These are phyloP conservation scores for Tolypocladium album DNA, from an alignment of 2,329 filamentous ascomycete genomes.

Conservation along the genomic window DNA sequence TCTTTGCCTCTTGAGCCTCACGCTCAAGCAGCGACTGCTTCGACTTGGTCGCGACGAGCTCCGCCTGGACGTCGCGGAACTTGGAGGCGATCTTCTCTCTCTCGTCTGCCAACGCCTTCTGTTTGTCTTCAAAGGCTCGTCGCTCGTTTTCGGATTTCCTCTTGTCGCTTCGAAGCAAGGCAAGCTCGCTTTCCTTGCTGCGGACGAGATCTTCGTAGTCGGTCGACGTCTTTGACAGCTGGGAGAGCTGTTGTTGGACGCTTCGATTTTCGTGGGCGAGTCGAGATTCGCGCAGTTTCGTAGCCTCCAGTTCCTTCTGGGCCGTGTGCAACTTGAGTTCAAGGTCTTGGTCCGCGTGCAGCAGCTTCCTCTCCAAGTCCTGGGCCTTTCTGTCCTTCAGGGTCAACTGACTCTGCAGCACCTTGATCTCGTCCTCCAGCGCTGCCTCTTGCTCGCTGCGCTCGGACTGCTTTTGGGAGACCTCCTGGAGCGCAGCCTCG, in stretches of 20 bases:
- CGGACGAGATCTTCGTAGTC: constrained; percentile 91
- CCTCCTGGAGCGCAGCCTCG: constrained; percentile 58
- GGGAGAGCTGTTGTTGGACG: constrained; percentile 73
- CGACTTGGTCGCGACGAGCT: constrained; percentile 75
- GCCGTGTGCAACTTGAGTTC: constrained; percentile 72
- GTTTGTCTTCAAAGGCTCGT: constrained; percentile 68
- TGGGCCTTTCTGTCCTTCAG: constrained; percentile 84
- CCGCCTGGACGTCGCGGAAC: constrained; percentile 76
- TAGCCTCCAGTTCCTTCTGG: constrained; percentile 67
- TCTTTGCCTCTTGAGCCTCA: constrained; percentile 81
- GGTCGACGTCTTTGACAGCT: constrained; percentile 83
- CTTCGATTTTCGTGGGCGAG: constrained; percentile 71
- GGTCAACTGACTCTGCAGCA: constrained; percentile 81
- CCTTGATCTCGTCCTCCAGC: constrained; percentile 74
- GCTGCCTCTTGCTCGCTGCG: constrained; percentile 66
- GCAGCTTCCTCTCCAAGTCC: constrained; percentile 73
- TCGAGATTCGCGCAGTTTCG: constrained; percentile 64
- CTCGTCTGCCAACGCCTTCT: constrained; percentile 56
- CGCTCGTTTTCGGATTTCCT: constrained; percentile 76
- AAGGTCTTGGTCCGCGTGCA: constrained; percentile 79
- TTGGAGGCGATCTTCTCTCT: constrained; percentile 69
- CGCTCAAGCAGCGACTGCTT: constrained; percentile 77
- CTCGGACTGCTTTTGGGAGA: constrained; percentile 60
- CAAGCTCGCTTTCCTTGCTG: constrained; percentile 87
- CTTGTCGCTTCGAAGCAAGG: constrained; percentile 73